phyloP scores from a whole-genome alignment of 495 filamentous ascomycete species.

The Beverwykella pulmonaria region DNA sequence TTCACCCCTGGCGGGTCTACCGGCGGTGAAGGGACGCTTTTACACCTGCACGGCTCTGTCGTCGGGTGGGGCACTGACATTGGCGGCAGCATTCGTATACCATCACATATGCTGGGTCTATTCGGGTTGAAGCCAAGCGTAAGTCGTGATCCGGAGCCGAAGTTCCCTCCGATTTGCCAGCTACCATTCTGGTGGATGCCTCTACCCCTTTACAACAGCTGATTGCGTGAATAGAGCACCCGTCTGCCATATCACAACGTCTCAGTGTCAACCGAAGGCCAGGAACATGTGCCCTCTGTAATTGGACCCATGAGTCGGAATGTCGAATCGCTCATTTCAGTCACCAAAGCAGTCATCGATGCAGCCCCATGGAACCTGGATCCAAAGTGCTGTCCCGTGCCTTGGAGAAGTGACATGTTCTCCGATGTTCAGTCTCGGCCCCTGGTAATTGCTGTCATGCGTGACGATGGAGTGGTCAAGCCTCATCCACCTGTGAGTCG shows the following conservation, averaged over 20 bases:
- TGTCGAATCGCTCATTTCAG: conserved; percentile 42
- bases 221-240: conserved; percentile 43
- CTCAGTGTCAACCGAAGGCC: conserved; percentile 55
- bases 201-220: too few relatives aligned
- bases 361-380: conserved; percentile 52
- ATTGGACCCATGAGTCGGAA: conserved; percentile 56
- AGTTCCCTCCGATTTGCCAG: too few relatives aligned
- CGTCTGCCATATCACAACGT: conserved; percentile 54
- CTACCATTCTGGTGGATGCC: too few relatives aligned
- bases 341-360: conserved; percentile 50
- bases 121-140: conserved; percentile 58
- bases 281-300: conserved; percentile 58
- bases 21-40: conserved; percentile 36
- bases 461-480: conserved; percentile 56
- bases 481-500: conserved; percentile 51
- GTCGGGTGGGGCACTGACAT: conserved; percentile 59
- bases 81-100: conserved; percentile 66
- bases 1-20: conserved; percentile 40
- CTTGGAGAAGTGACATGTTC: conserved; percentile 52
- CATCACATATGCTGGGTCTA: conserved; percentile 60
- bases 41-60: conserved; percentile 27
- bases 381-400: conserved; percentile 52
- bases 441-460: conserved; percentile 53
- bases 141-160: too few relatives aligned
- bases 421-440: conserved; percentile 48